Base-by-base conservation (phyloP, 495 filamentous ascomycete species). In the Penicillium samsonianum region DNA sequence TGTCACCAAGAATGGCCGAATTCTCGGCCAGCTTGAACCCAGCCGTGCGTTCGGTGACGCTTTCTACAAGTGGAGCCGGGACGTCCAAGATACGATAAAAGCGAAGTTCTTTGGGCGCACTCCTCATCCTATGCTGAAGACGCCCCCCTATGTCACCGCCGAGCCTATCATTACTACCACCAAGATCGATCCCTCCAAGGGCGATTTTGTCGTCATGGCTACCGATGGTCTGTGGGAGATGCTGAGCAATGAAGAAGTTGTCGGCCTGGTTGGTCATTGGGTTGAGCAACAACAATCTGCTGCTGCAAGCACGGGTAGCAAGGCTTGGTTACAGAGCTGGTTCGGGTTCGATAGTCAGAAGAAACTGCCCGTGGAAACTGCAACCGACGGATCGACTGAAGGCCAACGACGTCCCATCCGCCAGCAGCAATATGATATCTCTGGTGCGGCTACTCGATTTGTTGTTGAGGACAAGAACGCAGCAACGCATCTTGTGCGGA, bases 151-250 rank as follows among this genome's bases (percentile, higher is more conserved):
- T 66, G 95, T 99, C 19, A 99, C 95, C 6, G 95, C 95, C 5
- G 94, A 99, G 74, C 94, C 94, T 10, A 80, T 97, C 37, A 82
- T 99, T 45, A 98, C 92, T 7, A 96, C 91, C n/a, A 97, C 94
- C 30, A 88, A 93, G 71, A 87, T 99, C 51, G 84, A 96, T 60
- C 94, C 94, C 11, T 83, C 87, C 41, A 87, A 87, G 57, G 94
- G 94, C 44, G 95, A 98, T 65, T 99, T 99, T 63, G 76, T 99
- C 5, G 92, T 99, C 50, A 86, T 99, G 80, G 95, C 95, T 5
- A 96, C 95, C 0, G 95, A 99, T 67, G 95, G 95, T 2, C 80
- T 99, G 12, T 99, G 95, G 94, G 95, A 99, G 75, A 98, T 98
- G 93, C 78, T 99, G 49, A 96, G 90, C 49, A 99, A 97, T 67